Percentiles rank a stretch among this genome's conserved stretches.
phyloP scores from a whole-genome alignment of 768 basidiomycete genomes.

The Termitomyces sp. region DNA sequence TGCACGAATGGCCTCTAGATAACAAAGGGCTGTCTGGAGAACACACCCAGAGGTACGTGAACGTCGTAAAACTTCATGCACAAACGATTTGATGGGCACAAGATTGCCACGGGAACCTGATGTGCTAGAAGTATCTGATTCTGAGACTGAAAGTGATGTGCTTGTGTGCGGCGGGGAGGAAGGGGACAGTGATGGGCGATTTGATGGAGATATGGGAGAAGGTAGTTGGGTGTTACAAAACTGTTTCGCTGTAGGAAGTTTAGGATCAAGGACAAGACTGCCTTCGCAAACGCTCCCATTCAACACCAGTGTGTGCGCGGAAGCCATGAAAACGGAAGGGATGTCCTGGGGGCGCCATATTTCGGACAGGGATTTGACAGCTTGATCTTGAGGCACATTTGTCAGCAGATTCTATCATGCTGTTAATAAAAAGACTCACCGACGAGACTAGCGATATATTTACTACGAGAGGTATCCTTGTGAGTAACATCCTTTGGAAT shows the following conservation, averaged over 20 bases:
- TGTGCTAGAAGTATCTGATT: slow-evolving; percentile 11
- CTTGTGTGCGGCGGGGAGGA: slow-evolving; percentile 19
- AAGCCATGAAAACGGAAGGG: slow-evolving; percentile 45
- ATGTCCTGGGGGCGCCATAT: slow-evolving; percentile 80
- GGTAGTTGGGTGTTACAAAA: slow-evolving; percentile 40
- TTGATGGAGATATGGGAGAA: slow-evolving; percentile 49
- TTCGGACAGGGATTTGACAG: slow-evolving; percentile 70
- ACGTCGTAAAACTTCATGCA: slow-evolving; percentile 84
- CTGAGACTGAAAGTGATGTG: slow-evolving; percentile 12
- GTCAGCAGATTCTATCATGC: slow-evolving; percentile 10
- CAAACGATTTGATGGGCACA: slow-evolving; percentile 69
- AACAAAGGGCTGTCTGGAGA: slow-evolving; percentile 84
- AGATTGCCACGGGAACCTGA: slow-evolving; percentile 30
- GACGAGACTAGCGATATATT: slow-evolving; percentile 63
- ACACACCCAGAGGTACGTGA: slow-evolving; percentile 81
- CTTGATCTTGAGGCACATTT: slow-evolving; percentile 55
- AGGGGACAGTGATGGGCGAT: slow-evolving; percentile 25
- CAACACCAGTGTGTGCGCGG: slow-evolving; percentile 25
- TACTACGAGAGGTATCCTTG: slow-evolving; percentile 47
- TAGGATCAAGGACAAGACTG: slow-evolving; percentile 10
- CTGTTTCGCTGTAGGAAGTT: slow-evolving; percentile 6
- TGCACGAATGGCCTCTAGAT: slow-evolving; percentile 76
- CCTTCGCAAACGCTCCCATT: slow-evolving; percentile 12
- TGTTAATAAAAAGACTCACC: slow-evolving; percentile 42
- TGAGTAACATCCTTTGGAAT: slow-evolving; percentile 26